Evolutionary conservation across 2,329 filamentous ascomycete genomes (phyloP).

Genomic region (Trichophyton equinum): DNA sequence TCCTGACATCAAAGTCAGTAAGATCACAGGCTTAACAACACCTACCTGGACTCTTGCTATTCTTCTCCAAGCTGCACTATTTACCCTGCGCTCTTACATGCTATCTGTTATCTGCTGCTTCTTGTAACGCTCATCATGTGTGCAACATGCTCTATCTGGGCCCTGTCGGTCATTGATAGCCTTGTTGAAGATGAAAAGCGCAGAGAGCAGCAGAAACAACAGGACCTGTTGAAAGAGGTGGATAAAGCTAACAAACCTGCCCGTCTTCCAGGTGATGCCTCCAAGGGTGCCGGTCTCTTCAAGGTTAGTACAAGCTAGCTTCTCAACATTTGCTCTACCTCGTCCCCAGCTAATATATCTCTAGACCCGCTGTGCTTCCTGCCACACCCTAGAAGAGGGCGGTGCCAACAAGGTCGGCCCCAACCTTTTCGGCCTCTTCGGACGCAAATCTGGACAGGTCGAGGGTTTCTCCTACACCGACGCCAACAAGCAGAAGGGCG

Average conservation of each 20-base stretch:
- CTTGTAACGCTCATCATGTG: not conserved
- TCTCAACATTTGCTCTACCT: constrained; percentile 8
- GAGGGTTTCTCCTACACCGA: constrained; percentile 96
- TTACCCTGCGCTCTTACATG: not conserved
- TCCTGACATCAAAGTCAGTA: not conserved
- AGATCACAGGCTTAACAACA: not conserved
- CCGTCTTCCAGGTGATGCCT: constrained; percentile 10
- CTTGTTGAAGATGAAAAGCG: constrained; percentile 4
- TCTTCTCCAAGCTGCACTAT: not conserved
- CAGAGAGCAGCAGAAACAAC: constrained; percentile 6
- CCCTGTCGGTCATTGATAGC: not conserved
- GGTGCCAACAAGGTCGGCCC: constrained; percentile 98
- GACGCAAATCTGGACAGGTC: constrained; percentile 83
- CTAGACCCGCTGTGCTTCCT: constrained; percentile 86
- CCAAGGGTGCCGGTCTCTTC: constrained; percentile 14
- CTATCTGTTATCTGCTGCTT: not conserved
- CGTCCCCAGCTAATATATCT: constrained; percentile 40
- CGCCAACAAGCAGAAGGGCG: constrained; percentile 96
- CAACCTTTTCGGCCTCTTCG: constrained; percentile 92
- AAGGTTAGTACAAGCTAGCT: constrained; percentile 6
- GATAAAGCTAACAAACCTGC: constrained; percentile 9
- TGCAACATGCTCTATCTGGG: not conserved
- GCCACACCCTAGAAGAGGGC: constrained; percentile 84
- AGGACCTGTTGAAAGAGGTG: not conserved
- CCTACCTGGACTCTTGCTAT: not conserved